Conservation (phyloP, 1,284 basidiomycete species). For the Sparassis latifolia region DNA sequence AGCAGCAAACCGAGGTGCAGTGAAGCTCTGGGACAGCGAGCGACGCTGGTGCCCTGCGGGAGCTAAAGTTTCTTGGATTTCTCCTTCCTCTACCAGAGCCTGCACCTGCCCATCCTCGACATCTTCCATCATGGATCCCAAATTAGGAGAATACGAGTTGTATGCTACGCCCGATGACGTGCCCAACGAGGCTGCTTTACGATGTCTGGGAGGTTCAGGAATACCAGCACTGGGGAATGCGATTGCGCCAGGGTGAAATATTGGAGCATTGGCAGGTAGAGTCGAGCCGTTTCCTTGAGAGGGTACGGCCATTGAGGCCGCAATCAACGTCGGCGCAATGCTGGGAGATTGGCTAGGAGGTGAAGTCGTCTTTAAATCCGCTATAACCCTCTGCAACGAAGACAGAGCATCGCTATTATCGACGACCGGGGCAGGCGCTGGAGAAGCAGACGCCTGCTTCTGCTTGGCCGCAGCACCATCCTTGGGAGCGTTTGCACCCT, state of each 20-base stretch:
- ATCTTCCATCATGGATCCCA: constrained; percentile 78
- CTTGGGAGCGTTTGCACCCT: constrained; percentile 29
- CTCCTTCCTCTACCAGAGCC: constrained; percentile 64
- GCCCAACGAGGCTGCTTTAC: constrained; percentile 73
- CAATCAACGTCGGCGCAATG: constrained; percentile 30
- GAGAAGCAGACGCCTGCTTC: constrained; percentile 35
- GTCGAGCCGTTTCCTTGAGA: constrained; percentile 39
- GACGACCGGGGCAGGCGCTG: constrained; percentile 39
- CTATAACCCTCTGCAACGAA: constrained; percentile 77
- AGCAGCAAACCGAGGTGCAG: constrained; percentile 82
- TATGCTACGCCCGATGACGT: constrained; percentile 48
- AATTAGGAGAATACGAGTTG: constrained; percentile 66
- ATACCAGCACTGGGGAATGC: constrained; percentile 42
- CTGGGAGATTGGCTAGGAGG: constrained; percentile 41
- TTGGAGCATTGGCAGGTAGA: constrained; percentile 57
- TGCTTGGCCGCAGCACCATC: constrained; percentile 25
- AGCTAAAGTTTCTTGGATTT: constrained; percentile 56
- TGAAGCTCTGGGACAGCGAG: constrained; percentile 74
- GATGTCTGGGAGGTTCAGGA: constrained; percentile 53
- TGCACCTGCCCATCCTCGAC: constrained; percentile 50
- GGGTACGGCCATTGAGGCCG: constrained; percentile 35
- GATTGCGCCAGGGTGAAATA: constrained; percentile 62
- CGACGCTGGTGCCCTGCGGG: constrained; percentile 59
- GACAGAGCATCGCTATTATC: constrained; percentile 70
- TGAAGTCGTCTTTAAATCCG: constrained; percentile 73